Conservation (phyloP, 352 stramenopile species). For the Plasmopara halstedii region DNA sequence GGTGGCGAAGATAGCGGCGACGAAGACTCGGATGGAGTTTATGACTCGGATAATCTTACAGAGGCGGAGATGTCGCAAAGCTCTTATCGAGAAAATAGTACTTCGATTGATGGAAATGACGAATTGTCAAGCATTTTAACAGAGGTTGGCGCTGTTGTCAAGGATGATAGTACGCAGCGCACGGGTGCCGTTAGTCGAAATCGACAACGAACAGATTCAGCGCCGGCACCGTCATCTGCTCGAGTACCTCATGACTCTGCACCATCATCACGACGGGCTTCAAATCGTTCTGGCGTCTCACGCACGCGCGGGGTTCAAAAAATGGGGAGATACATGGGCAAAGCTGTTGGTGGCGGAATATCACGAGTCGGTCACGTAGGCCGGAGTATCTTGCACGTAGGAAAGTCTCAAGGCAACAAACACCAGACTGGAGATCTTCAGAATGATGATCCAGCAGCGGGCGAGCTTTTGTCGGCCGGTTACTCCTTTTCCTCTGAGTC, state of each 20-base stretch:
- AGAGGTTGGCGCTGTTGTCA: slow-evolving; percentile 13
- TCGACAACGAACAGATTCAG: slow-evolving; percentile 7
- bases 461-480: slow-evolving; percentile 33
- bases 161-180: slow-evolving; percentile 9
- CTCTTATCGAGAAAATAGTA: slow-evolving; percentile 32
- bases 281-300: slow-evolving; percentile 14
- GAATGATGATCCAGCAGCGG: slow-evolving; percentile 22
- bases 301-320: slow-evolving; percentile 55
- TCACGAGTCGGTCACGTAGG: slow-evolving; percentile 72
- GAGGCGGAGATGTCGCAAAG: slow-evolving; percentile 63
- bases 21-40: slow-evolving; percentile 62
- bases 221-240: slow-evolving; percentile 6
- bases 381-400: slow-evolving; percentile 65
- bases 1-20: slow-evolving; percentile 72
- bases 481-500: slow-evolving; percentile 72
- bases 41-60: slow-evolving; percentile 64
- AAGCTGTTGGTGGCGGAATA: slow-evolving; percentile 69
- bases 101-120: slow-evolving; percentile 26
- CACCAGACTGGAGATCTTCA: slow-evolving; percentile 9
- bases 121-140: slow-evolving; percentile 23
- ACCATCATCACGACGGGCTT: slow-evolving; percentile 8
- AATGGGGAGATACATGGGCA: slow-evolving; percentile 71
- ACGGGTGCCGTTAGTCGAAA: slow-evolving; percentile 6
- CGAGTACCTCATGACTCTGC: slow-evolving; percentile 9
- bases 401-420: slow-evolving; percentile 34